Evolutionary conservation across 805 yeast species (phyloP).

Genomic region (Candida wancherniae): DNA sequence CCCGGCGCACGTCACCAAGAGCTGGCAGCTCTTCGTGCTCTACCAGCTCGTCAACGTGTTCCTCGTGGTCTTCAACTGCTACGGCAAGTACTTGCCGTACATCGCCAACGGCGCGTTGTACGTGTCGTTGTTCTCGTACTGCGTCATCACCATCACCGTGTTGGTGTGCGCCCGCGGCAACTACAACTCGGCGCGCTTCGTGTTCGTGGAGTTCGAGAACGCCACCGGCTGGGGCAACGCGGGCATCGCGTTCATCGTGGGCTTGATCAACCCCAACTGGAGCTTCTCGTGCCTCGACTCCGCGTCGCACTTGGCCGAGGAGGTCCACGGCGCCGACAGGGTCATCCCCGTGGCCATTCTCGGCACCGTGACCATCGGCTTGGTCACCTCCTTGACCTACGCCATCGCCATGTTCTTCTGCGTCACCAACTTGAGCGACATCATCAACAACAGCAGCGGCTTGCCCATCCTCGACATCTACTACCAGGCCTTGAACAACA

Average conservation of each 20-base stretch:
- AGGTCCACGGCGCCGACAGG: slow-evolving; percentile 32
- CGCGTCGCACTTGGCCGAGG: slow-evolving; percentile 41
- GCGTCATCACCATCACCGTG: slow-evolving; percentile 35
- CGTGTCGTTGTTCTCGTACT: slow-evolving; percentile 30
- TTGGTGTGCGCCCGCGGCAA: slow-evolving; percentile 33
- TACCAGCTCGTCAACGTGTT: slow-evolving; percentile 33
- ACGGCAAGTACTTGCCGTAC: slow-evolving; percentile 31
- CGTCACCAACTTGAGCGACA: slow-evolving; percentile 27
- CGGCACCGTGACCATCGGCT: slow-evolving; percentile 38
- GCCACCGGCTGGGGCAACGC: slow-evolving; percentile 21
- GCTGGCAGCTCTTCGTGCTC: slow-evolving; percentile 35
- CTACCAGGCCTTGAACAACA: slow-evolving; percentile 33
- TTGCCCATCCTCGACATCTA: slow-evolving; percentile 39
- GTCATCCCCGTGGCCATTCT: slow-evolving; percentile 37
- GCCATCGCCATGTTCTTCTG: slow-evolving; percentile 39
- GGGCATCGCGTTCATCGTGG: slow-evolving; percentile 20
- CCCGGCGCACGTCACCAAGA: slow-evolving; percentile 29
- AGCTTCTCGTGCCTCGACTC: slow-evolving; percentile 36
- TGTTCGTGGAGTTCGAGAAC: slow-evolving; percentile 21
- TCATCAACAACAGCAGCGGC: slow-evolving; percentile 28
- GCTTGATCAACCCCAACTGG: slow-evolving; percentile 22
- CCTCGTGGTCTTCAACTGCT: slow-evolving; percentile 32
- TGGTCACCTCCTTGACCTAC: slow-evolving; percentile 36
- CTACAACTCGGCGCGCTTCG: slow-evolving; percentile 30
- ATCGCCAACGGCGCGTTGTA: slow-evolving; percentile 34